Percentiles rank a stretch among this genome's conserved stretches.
Evolutionary conservation across 768 basidiomycete species (phyloP).

Genomic region (Boletus vermiculosoides): DNA sequence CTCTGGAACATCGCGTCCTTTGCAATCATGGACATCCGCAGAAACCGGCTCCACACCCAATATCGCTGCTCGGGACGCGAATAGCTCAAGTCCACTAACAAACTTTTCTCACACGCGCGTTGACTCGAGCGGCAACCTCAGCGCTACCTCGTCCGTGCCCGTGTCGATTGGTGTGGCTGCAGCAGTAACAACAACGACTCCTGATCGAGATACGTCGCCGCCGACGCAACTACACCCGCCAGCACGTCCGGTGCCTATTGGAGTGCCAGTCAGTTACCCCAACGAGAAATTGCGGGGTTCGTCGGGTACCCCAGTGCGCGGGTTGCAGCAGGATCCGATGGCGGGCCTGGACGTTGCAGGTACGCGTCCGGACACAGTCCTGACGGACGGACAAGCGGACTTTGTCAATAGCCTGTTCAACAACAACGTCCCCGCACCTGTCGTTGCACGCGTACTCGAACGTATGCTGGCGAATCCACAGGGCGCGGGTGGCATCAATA

Average conservation of each 20-base stretch:
- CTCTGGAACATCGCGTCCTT: constrained; percentile 1
- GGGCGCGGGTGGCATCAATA: constrained; percentile 8
- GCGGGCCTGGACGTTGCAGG: background rate
- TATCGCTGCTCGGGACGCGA: background rate
- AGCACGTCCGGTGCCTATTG: background rate
- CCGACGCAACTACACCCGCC: background rate
- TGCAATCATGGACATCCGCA: constrained; percentile 10
- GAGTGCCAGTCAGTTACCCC: background rate
- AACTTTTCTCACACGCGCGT: background rate
- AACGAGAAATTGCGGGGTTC: constrained; percentile 14
- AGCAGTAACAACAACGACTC: background rate
- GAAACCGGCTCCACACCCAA: background rate
- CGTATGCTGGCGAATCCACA: constrained; percentile 26
- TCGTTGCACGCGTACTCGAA: constrained; percentile 26
- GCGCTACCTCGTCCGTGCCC: background rate
- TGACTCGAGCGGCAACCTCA: constrained; percentile 3
- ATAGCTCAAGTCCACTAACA: background rate
- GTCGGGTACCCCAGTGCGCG: background rate
- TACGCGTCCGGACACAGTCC: background rate
- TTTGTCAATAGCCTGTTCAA: constrained; percentile 27
- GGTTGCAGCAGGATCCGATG: background rate
- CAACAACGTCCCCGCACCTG: constrained; percentile 27
- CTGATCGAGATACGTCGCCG: background rate
- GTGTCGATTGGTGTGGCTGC: background rate
- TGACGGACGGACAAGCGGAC: constrained; percentile 26